These are phyloP conservation scores for Pulveroboletus sp. DNA, from an alignment of 768 basidiomycete species.

Conservation along the genomic window DNA sequence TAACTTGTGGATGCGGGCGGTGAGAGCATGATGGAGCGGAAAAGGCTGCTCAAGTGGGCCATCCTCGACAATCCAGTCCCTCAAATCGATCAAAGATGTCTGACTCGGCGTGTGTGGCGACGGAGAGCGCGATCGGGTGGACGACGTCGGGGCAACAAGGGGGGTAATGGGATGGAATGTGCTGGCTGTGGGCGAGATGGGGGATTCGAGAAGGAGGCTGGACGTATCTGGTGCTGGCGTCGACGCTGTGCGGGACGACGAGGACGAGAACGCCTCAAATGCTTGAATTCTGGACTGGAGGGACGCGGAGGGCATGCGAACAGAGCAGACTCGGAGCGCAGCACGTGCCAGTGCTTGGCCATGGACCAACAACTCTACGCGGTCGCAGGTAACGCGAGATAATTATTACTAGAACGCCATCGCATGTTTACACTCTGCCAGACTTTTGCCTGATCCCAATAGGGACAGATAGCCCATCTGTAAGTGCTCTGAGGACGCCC, in stretches of 20 bases:
- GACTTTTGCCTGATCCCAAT: constrained; percentile 91
- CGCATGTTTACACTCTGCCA: constrained; percentile 24
- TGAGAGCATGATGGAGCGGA: constrained; percentile 8
- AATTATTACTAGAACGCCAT: background rate
- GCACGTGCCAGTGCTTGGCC: background rate
- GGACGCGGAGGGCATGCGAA: constrained; percentile 41
- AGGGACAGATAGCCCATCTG: constrained; percentile 73
- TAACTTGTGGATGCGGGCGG: constrained; percentile 6
- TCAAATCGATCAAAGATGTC: constrained; percentile 66
- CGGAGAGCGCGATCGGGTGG: constrained; percentile 36
- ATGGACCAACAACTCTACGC: constrained; percentile 58
- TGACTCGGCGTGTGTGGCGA: constrained; percentile 50
- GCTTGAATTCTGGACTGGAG: constrained; percentile 61
- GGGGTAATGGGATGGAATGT: constrained; percentile 42
- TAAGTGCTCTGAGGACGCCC: constrained; percentile 30
- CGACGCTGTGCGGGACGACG: constrained; percentile 19
- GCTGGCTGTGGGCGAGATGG: constrained; percentile 47
- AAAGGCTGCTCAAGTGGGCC: constrained; percentile 34
- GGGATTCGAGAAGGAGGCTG: constrained; percentile 46
- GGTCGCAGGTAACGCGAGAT: constrained; percentile 55
- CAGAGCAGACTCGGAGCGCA: background rate
- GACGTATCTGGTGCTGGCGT: constrained; percentile 4
- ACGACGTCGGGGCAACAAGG: constrained; percentile 26
- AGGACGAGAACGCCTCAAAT: constrained; percentile 54
- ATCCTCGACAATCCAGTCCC: constrained; percentile 72